Conservation (phyloP, 352 stramenopile genomes). For the Pythium dissotocum region DNA sequence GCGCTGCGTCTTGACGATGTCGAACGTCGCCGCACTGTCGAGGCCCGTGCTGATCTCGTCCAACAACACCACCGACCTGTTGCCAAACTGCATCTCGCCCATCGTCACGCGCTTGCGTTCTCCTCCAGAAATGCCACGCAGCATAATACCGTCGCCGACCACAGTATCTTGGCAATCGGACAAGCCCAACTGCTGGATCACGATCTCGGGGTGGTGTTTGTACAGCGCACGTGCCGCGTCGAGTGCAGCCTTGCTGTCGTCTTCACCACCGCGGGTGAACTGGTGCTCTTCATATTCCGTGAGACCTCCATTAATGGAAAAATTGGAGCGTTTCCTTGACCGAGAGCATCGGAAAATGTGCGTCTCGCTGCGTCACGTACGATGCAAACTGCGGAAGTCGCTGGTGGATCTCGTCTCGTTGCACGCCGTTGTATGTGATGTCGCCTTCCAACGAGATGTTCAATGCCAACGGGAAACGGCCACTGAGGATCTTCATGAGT, state of each 20-base stretch:
- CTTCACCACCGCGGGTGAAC: not conserved
- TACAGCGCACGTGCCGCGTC: conserved; percentile 22
- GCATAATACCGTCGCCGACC: conserved; percentile 56
- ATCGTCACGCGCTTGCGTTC: conserved; percentile 70
- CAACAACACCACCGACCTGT: conserved; percentile 63
- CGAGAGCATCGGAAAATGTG: conserved; percentile 30
- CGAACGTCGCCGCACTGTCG: conserved; percentile 88
- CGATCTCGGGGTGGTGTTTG: conserved; percentile 36
- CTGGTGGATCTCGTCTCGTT: conserved; percentile 29
- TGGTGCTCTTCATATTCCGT: not conserved
- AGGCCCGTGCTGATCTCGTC: conserved; percentile 94
- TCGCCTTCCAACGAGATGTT: conserved; percentile 39
- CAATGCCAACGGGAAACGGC: conserved; percentile 43
- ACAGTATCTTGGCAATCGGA: conserved; percentile 51
- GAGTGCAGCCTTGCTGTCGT: not conserved
- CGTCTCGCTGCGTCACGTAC: conserved; percentile 29
- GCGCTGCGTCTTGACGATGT: conserved; percentile 77
- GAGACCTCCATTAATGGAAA: conserved; percentile 17
- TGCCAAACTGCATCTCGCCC: conserved; percentile 80
- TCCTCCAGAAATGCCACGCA: conserved; percentile 57
- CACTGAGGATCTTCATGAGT: conserved; percentile 53
- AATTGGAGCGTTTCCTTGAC: conserved; percentile 39
- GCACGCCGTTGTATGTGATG: conserved; percentile 50
- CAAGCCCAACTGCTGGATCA: conserved; percentile 38
- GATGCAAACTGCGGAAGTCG: conserved; percentile 45